Base-by-base conservation (phyloP, 2,329 filamentous ascomycete genomes). In the Fusarium annulatum region DNA sequence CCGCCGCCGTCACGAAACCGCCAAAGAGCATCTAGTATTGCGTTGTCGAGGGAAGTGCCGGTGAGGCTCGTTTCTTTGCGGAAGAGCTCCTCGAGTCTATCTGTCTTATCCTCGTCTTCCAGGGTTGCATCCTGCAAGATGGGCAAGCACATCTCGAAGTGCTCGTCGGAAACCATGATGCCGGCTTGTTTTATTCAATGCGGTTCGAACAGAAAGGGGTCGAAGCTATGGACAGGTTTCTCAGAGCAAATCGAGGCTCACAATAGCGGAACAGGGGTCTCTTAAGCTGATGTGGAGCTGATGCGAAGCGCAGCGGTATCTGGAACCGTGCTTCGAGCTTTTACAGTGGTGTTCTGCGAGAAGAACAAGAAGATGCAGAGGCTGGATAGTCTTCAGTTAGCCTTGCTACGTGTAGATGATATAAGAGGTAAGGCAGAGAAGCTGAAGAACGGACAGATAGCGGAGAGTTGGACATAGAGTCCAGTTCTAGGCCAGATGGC, bases 91-190 rank as follows among this genome's bases (percentile, higher is more conserved):
- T 98, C 95, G 60, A 98, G 87, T 84, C 90, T 93, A 83, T 98
- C 96, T 55, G 94, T 96, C 87, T 96, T 97, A 80, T 98, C 96
- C 84, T 99, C 96, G 73, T 98, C 96, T 78, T 97, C 94, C 70
- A 97, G 87, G 62, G 88, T 87, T 66, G 90, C 85, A 84, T 98
- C 92, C 85, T 96, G 92, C 73, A 99, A 89, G 80, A 98, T 90
- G 59, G 94, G 94, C 81, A 97, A 90, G 82, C 95, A 97, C 79
- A 96, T 89, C 78, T 98, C 95, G 86, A 97, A 97, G 63, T 96
- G 91, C 77, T 95, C 91, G 87, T 98, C 96, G 78, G 95, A 94
- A 72, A 97, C 92, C 96, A 98, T 98, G 81, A 71, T 88, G 79
- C 83, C 77, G 79, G 58, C 62, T 59, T 57, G 34, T 58, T 68